Percentiles rank a stretch among this genome's conserved stretches.
Conservation (phyloP, 768 basidiomycete species). For the Collybia sordida region DNA sequence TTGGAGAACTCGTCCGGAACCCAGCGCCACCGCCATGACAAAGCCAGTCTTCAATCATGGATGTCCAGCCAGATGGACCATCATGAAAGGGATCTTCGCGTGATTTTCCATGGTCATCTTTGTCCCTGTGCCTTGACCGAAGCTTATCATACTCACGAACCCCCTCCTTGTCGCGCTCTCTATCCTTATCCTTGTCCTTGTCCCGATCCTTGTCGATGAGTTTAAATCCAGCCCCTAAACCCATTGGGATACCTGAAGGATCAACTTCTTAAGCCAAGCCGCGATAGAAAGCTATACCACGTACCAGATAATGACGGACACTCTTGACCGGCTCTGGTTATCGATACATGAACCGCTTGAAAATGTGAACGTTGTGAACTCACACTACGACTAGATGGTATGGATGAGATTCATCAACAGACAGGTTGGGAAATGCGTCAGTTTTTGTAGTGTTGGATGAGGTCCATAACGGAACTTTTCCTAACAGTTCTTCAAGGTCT, state of each 20-base stretch:
- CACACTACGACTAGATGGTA: conserved; percentile 82
- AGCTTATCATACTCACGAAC: conserved; percentile 29
- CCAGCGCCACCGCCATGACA: conserved; percentile 42
- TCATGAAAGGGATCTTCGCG: conserved; percentile 34
- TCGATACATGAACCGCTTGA: conserved; percentile 12
- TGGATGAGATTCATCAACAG: conserved; percentile 56
- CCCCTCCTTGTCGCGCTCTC: conserved; percentile 28
- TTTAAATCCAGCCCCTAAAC: conserved; percentile 75
- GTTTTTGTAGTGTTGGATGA: conserved; percentile 18
- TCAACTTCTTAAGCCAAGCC: not conserved
- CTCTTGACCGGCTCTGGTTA: conserved; percentile 62
- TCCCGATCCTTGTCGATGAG: conserved; percentile 53
- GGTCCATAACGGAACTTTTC: conserved; percentile 50
- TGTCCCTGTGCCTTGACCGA: conserved; percentile 34
- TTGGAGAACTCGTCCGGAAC: conserved; percentile 25
- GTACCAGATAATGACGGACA: conserved; percentile 78
- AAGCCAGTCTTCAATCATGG: conserved; percentile 74
- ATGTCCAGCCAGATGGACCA: conserved; percentile 65
- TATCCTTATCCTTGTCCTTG: conserved; percentile 41
- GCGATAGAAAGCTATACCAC: not conserved
- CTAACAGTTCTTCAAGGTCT: conserved; percentile 70
- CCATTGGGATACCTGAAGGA: conserved; percentile 68
- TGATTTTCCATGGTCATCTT: conserved; percentile 36
- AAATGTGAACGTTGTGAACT: conserved; percentile 21
- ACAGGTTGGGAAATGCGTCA: conserved; percentile 45